phyloP scores from a whole-genome alignment of 73 alveolate species.

The Uronychia binucleata region DNA sequence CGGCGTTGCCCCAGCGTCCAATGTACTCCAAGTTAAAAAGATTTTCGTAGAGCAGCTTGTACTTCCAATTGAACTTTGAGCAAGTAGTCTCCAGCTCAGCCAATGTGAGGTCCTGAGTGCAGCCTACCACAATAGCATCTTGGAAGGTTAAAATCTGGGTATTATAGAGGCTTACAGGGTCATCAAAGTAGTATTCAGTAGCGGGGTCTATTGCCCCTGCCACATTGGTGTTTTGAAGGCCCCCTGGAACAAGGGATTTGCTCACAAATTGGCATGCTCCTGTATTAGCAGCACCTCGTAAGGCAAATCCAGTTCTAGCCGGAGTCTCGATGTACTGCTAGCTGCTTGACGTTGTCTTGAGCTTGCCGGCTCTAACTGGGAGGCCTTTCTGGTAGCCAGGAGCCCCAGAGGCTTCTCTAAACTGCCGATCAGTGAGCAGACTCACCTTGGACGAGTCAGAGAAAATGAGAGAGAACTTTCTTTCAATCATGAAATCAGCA shows the following conservation, averaged over 20 bases:
- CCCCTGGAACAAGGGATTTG: neutral
- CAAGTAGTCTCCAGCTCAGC: neutral
- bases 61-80: neutral
- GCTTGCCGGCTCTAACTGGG: neutral
- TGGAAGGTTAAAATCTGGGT: neutral
- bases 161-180: neutral
- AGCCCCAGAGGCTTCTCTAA: neutral
- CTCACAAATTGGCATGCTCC: neutral
- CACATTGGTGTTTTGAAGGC: neutral
- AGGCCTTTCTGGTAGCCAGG: neutral
- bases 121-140: neutral
- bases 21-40: neutral
- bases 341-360: neutral
- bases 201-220: neutral
- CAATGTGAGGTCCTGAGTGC: neutral
- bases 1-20: neutral
- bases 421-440: neutral
- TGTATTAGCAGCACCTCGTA: neutral
- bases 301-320: neutral
- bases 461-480: neutral
- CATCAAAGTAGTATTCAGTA: neutral
- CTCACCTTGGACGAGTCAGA: neutral
- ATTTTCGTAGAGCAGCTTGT: neutral
- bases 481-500: neutral
- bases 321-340: neutral